Conservation (phyloP, 2,329 filamentous ascomycete species). For the Didymellaceae sp. region DNA sequence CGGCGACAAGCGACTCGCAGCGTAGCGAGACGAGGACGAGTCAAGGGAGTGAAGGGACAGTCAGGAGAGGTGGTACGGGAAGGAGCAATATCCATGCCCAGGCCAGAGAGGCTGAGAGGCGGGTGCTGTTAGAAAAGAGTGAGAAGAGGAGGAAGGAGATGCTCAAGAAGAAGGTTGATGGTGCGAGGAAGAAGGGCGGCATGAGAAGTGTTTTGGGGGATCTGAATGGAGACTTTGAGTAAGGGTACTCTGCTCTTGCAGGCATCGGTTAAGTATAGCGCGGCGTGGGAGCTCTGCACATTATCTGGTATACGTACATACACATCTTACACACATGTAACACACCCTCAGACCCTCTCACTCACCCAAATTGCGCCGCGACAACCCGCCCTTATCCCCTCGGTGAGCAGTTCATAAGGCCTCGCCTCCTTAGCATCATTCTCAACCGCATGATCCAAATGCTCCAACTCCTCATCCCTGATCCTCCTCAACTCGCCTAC, state of each 20-base stretch:
- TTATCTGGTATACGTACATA: background rate
- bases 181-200: conserved; percentile 30
- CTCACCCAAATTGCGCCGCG: conserved; percentile 91
- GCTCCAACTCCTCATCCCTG: conserved; percentile 94
- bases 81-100: conserved; percentile 67
- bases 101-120: conserved; percentile 64
- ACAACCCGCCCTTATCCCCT: conserved; percentile 88
- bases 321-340: background rate
- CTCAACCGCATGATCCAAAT: conserved; percentile 92
- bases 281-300: background rate
- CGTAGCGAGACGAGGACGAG: conserved; percentile 30
- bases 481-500: conserved; percentile 79
- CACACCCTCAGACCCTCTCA: conserved; percentile 65
- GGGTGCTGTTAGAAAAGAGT: conserved; percentile 57
- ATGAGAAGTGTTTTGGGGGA: conserved; percentile 44
- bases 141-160: conserved; percentile 59
- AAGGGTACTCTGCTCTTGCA: conserved; percentile 1
- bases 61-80: conserved; percentile 60
- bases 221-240: conserved; percentile 48
- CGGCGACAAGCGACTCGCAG: conserved; percentile 30
- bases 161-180: conserved; percentile 52
- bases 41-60: conserved; percentile 37
- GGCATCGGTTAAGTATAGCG: background rate
- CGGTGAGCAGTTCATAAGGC: conserved; percentile 88
- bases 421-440: conserved; percentile 89